A percentile compares a stretch with the other conserved stretches of the same genome.
Evolutionary conservation across 2,329 filamentous ascomycete species (phyloP).

Genomic region (Fusarium verticillioides): DNA sequence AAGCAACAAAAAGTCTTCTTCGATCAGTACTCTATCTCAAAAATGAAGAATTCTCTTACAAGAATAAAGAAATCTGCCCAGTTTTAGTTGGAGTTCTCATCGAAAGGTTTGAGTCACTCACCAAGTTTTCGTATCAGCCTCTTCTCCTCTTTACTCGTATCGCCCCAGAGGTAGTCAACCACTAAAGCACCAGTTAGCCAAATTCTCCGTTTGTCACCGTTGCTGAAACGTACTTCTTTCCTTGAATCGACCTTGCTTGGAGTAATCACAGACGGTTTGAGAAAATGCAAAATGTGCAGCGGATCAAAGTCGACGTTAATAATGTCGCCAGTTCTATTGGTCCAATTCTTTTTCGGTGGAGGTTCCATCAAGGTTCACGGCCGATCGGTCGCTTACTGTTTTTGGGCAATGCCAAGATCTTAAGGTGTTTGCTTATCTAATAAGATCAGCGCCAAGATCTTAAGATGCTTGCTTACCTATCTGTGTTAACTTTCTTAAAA

Average conservation of each 20-base stretch:
- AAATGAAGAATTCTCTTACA: background rate
- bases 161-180: conserved; percentile 27
- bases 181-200: background rate
- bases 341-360: background rate
- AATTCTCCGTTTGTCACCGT: fast-evolving
- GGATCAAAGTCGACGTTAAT: background rate
- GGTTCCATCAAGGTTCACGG: conserved; percentile 15
- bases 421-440: background rate
- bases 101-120: background rate
- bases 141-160: conserved; percentile 33
- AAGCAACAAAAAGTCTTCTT: conserved; percentile 26
- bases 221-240: background rate
- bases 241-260: too few relatives aligned
- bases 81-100: background rate
- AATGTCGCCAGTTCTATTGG: conserved; percentile 20
- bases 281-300: background rate
- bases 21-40: fast-evolving
- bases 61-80: conserved; percentile 49
- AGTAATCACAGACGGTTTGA: background rate
- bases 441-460: background rate
- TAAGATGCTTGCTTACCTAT: background rate
- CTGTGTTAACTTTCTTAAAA: background rate
- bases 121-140: conserved; percentile 31
- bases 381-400: background rate
- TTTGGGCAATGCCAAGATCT: background rate